These are phyloP conservation scores for Scheffersomyces lignicola DNA, from an alignment of 1,139 yeast genomes.

Conservation along the genomic window DNA sequence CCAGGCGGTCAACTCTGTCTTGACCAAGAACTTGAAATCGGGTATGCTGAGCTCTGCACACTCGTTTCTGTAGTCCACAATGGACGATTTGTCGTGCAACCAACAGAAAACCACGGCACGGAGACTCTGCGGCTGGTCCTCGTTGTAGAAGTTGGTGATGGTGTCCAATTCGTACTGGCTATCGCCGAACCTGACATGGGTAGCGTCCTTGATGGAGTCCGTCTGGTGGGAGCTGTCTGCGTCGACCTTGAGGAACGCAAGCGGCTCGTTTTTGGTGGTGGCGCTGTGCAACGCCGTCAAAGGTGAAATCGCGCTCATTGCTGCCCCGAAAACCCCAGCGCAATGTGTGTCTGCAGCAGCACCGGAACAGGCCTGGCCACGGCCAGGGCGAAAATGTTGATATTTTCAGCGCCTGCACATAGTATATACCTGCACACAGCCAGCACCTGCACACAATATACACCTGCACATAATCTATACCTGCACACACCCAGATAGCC, in stretches of 20 bases:
- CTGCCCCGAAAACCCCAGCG: too few relatives aligned
- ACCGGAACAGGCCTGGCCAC: too few relatives aligned
- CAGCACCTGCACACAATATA: too few relatives aligned
- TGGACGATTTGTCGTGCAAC: slow-evolving; percentile 70
- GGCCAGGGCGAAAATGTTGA: too few relatives aligned
- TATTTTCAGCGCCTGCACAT: too few relatives aligned
- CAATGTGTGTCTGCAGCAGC: too few relatives aligned
- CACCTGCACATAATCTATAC: too few relatives aligned
- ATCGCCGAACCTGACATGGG: slow-evolving; percentile 32
- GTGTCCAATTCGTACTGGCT: slow-evolving; percentile 34
- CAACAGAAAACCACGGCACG: slow-evolving; percentile 78
- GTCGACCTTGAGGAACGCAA: slow-evolving; percentile 23
- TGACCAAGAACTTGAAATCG: slow-evolving; percentile 80
- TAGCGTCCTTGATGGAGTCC: slow-evolving; percentile 36
- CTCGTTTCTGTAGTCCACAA: slow-evolving; percentile 78
- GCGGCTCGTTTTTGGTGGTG: slow-evolving; percentile 23
- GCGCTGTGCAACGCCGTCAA: slow-evolving; percentile 23
- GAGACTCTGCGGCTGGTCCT: slow-evolving; percentile 51
- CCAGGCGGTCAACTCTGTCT: slow-evolving; percentile 84
- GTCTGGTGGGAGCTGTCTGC: slow-evolving; percentile 17
- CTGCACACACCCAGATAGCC: too few relatives aligned
- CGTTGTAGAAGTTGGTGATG: slow-evolving; percentile 59
- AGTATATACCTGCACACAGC: too few relatives aligned
- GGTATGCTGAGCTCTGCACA: slow-evolving; percentile 66
- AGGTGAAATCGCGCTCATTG: slow-evolving; percentile 11